These are phyloP conservation scores for Macrophomina pseudophaseolina DNA, from an alignment of 2,329 filamentous ascomycete species.

Conservation along the genomic window DNA sequence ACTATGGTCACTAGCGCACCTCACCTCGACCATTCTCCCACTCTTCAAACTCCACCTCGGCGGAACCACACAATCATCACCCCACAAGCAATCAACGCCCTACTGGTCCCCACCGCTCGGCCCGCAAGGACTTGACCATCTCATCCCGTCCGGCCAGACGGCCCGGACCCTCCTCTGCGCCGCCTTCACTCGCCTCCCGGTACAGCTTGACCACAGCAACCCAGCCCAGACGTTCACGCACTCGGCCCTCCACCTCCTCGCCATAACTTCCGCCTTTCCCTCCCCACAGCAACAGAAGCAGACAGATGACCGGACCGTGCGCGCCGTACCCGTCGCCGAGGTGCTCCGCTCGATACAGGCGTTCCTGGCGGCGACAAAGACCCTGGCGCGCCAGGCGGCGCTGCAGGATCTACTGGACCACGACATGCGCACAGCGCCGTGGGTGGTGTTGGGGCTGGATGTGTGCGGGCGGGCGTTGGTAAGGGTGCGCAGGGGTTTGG, in stretches of 20 bases:
- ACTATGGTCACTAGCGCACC: slow-evolving; percentile 31
- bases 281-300: neutral
- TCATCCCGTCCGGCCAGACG: too few relatives aligned
- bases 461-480: neutral
- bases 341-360: neutral
- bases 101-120: neutral
- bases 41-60: slow-evolving; percentile 1
- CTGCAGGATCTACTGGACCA: slow-evolving; percentile 8
- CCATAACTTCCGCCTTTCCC: neutral
- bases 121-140: neutral
- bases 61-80: too few relatives aligned
- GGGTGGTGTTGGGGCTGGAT: slow-evolving; percentile 1
- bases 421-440: neutral
- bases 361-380: slow-evolving; percentile 1
- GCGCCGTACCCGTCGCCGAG: neutral
- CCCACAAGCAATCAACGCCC: neutral
- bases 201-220: slow-evolving; percentile 1
- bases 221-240: neutral
- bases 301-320: neutral
- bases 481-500: neutral
- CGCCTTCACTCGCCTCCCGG: neutral
- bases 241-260: neutral
- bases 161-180: neutral
- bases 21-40: slow-evolving; percentile 30
- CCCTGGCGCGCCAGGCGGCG: neutral